These are phyloP conservation scores for Blepharisma stoltei DNA, from an alignment of 73 alveolate genomes.

Conservation along the genomic window DNA sequence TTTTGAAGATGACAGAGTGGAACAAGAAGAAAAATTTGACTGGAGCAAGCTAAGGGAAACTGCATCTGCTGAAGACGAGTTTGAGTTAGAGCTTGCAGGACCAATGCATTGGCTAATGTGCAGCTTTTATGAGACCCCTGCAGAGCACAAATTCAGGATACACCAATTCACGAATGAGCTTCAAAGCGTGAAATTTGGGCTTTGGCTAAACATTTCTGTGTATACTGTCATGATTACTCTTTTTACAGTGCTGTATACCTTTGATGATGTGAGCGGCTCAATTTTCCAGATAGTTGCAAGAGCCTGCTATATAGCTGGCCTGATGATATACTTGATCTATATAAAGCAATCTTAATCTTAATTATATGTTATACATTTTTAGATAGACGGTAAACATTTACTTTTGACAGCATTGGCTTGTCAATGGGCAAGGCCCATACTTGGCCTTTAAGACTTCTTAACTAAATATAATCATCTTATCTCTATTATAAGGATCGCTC, in stretches of 20 bases:
- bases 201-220: background rate
- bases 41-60: background rate
- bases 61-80: background rate
- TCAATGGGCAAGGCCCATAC: no score
- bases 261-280: background rate
- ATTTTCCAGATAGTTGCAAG: no score
- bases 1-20: background rate
- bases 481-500: no score
- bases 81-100: slow-evolving; percentile 1
- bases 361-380: no score
- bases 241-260: background rate
- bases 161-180: background rate
- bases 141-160: background rate
- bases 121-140: background rate
- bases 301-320: no score
- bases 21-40: background rate
- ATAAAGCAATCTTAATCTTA: no score
- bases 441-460: no score
- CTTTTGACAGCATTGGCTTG: no score
- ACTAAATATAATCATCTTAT: no score
- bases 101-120: slow-evolving; percentile 20
- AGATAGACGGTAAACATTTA: no score
- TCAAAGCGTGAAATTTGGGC: background rate
- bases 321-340: no score
- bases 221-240: background rate